Percentiles rank a stretch among this genome's conserved stretches.
Conservation (phyloP, 441 rosid genomes). For the Viola pubescens region DNA sequence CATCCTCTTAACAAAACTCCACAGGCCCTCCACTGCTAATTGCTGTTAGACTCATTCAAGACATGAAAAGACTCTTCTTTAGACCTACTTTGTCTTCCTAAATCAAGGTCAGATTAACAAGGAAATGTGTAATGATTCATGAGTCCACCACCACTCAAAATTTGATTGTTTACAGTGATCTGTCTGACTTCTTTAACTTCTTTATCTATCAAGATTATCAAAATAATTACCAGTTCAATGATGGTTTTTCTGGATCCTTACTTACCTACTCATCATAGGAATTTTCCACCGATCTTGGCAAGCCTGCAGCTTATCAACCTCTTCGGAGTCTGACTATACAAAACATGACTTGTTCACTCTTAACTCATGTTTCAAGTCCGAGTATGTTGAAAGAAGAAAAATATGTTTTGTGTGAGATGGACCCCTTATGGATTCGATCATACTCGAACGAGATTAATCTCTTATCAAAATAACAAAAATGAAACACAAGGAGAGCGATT, state of each 20-base stretch:
- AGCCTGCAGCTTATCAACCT: slow-evolving; percentile 1
- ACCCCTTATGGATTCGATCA: neutral
- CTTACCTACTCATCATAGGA: slow-evolving; percentile 19
- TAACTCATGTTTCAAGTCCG: too few species aligned
- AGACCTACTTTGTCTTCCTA: slow-evolving; percentile 13
- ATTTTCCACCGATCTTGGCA: slow-evolving; percentile 25
- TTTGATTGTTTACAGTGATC: slow-evolving; percentile 24
- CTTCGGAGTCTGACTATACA: neutral
- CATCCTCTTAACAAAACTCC: neutral
- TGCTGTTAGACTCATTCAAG: neutral
- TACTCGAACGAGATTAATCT: neutral
- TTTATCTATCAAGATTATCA: slow-evolving; percentile 15
- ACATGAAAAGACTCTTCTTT: slow-evolving; percentile 8
- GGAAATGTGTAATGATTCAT: slow-evolving; percentile 28
- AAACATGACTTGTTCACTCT: too few species aligned
- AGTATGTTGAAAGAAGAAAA: too few species aligned
- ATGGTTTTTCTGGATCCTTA: slow-evolving; percentile 13
- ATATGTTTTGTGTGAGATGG: neutral
- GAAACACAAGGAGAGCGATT: neutral
- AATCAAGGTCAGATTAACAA: slow-evolving; percentile 15
- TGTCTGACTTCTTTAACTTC: slow-evolving; percentile 16
- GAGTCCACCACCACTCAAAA: slow-evolving; percentile 28
- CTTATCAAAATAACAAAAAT: neutral
- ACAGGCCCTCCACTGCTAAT: slow-evolving; percentile 5
- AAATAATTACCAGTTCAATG: slow-evolving; percentile 22